Evolutionary conservation across 2,329 filamentous ascomycete genomes (phyloP).

Genomic region (Xylaria sp.): DNA sequence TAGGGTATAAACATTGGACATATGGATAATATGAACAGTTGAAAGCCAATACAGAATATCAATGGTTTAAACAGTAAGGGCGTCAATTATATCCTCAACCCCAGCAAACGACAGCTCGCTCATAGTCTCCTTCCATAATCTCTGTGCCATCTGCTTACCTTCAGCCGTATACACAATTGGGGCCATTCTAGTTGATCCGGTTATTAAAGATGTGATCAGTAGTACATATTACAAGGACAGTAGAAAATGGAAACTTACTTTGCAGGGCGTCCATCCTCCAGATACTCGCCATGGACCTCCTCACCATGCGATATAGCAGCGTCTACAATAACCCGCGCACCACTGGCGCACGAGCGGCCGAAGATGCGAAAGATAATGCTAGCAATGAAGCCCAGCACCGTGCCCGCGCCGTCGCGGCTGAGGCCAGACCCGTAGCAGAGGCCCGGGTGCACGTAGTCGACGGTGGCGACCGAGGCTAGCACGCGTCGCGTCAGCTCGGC

Average conservation of each 20-base stretch:
- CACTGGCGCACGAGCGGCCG: conserved; percentile 24
- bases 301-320: conserved; percentile 26
- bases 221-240: background rate
- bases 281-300: conserved; percentile 35
- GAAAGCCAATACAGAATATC: background rate
- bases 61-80: background rate
- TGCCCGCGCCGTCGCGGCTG: conserved; percentile 31
- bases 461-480: conserved; percentile 34
- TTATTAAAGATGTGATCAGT: conserved; percentile 9
- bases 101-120: conserved; percentile 31
- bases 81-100: conserved; percentile 22
- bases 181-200: conserved; percentile 16
- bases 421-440: conserved; percentile 33
- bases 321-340: conserved; percentile 26
- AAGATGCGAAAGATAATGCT: conserved; percentile 29
- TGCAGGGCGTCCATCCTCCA: conserved; percentile 20
- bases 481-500: conserved; percentile 47
- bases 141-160: conserved; percentile 26
- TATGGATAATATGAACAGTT: background rate
- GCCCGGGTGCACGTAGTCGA: conserved; percentile 36
- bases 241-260: conserved; percentile 15
- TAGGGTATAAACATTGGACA: background rate
- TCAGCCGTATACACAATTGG: conserved; percentile 34
- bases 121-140: conserved; percentile 36
- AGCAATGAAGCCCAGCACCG: conserved; percentile 23